phyloP scores from a whole-genome alignment of 2,329 filamentous ascomycete species.

The Cordyceps javanica region DNA sequence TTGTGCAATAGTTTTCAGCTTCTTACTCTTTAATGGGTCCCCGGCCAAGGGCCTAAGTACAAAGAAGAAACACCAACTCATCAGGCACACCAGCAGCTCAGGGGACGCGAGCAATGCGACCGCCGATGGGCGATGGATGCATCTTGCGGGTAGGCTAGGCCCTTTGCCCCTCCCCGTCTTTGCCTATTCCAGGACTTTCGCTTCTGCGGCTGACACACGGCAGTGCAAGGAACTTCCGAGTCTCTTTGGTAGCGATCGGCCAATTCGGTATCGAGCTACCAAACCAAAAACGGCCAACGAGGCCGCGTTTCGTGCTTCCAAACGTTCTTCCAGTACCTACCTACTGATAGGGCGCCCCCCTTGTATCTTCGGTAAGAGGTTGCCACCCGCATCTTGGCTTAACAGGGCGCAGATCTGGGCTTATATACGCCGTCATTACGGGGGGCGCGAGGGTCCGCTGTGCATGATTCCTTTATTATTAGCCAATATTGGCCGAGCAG shows the following conservation, averaged over 20 bases:
- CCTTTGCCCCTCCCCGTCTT: too few species aligned
- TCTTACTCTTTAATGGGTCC: constrained; percentile 4
- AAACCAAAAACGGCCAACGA: constrained; percentile 4
- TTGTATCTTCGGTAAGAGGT: background rate
- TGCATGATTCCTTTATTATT: background rate
- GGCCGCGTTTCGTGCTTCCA: background rate
- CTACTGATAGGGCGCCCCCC: too few species aligned
- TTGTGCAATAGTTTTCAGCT: background rate
- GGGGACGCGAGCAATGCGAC: constrained; percentile 5
- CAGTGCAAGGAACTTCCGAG: background rate
- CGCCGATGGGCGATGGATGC: background rate
- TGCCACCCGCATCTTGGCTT: background rate
- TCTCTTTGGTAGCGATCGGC: background rate
- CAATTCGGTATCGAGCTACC: background rate
- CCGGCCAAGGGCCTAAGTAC: background rate
- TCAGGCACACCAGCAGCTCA: too few species aligned
- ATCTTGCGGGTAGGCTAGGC: too few species aligned
- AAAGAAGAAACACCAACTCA: too few species aligned
- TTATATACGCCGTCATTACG: background rate
- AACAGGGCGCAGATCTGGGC: background rate
- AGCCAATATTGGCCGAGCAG: too few species aligned
- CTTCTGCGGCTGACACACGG: constrained; percentile 1
- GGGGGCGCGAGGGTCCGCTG: background rate
- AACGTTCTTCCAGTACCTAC: too few species aligned
- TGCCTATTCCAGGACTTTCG: too few species aligned